Percentiles rank a stretch among this genome's conserved stretches.
Evolutionary conservation across 2,329 filamentous ascomycete species (phyloP).

Genomic region (Sporothrix humicola): DNA sequence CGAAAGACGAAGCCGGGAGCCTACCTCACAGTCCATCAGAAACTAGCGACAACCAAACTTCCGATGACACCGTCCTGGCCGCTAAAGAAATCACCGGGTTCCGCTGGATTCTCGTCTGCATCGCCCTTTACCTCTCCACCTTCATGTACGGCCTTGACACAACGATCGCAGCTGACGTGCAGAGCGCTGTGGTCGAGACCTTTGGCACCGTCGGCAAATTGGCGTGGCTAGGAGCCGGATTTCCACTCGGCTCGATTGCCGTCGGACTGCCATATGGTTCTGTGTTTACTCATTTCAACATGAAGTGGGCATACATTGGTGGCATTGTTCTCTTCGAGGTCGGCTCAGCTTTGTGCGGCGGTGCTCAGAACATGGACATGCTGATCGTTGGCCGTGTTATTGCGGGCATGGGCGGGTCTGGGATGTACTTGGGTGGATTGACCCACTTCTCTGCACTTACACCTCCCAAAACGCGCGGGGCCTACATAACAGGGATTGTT

Average conservation of each 20-base stretch:
- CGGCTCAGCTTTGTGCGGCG: constrained; percentile 48
- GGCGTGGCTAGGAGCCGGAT: constrained; percentile 48
- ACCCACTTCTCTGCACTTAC: constrained; percentile 23
- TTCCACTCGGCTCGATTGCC: constrained; percentile 49
- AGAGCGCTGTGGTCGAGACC: constrained; percentile 47
- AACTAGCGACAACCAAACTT: too few relatives aligned
- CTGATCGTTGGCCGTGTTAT: constrained; percentile 54
- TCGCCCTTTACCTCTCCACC: constrained; percentile 7
- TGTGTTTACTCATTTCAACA: constrained; percentile 49
- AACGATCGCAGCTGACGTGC: constrained; percentile 48
- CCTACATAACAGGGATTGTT: constrained; percentile 30
- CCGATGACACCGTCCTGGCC: too few relatives aligned
- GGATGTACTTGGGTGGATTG: constrained; percentile 46
- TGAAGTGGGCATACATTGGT: constrained; percentile 48
- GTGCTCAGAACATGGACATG: constrained; percentile 49
- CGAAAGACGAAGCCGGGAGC: too few relatives aligned
- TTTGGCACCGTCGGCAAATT: constrained; percentile 48
- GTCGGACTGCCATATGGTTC: constrained; percentile 46
- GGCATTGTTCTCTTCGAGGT: constrained; percentile 38
- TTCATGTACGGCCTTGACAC: constrained; percentile 25
- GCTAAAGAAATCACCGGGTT: background rate
- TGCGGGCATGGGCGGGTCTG: constrained; percentile 50
- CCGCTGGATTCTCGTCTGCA: constrained; percentile 16
- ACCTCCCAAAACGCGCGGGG: constrained; percentile 15
- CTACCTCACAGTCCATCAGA: too few relatives aligned